A percentile compares a stretch with the other conserved stretches of the same genome.
These are phyloP conservation scores for Flaveria bidentis DNA, from an alignment of 129 eudicot genomes.

Conservation along the genomic window DNA sequence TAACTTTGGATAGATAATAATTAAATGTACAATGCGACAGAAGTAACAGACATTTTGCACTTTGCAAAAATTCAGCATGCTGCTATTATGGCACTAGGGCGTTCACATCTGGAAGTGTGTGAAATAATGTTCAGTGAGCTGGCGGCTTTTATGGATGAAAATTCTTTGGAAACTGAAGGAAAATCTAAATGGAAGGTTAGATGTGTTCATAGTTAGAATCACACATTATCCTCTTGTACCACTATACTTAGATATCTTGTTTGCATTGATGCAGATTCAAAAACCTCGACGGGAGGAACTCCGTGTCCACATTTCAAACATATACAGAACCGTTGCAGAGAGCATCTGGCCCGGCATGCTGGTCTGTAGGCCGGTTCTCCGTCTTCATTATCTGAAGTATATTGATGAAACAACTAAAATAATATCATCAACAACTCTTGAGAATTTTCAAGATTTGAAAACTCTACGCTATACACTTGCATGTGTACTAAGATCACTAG, in stretches of 20 bases:
- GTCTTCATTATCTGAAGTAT: constrained; percentile 76
- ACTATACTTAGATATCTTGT: not conserved
- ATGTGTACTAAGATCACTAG: constrained; percentile 74
- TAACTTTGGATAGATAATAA: not conserved
- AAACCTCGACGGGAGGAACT: constrained; percentile 94
- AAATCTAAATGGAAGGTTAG: constrained; percentile 93
- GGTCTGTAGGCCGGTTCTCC: constrained; percentile 80
- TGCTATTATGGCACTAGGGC: constrained; percentile 92
- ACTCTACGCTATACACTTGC: constrained; percentile 90
- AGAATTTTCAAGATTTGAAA: constrained; percentile 79
- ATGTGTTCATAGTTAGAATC: constrained; percentile 13
- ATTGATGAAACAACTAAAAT: constrained; percentile 84
- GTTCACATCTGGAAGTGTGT: constrained; percentile 79
- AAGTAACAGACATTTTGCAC: constrained; percentile 1
- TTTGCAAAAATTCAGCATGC: constrained; percentile 58
- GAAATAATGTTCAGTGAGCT: constrained; percentile 94
- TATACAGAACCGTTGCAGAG: constrained; percentile 78
- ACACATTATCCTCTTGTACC: constrained; percentile 12
- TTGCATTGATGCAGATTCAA: constrained; percentile 59
- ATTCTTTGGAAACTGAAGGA: constrained; percentile 81
- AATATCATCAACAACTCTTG: constrained; percentile 51
- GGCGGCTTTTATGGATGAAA: constrained; percentile 73
- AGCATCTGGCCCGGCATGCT: constrained; percentile 96
- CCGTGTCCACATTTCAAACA: constrained; percentile 76
- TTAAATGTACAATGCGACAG: constrained; percentile 5